Percentiles rank a stretch among this genome's conserved stretches.
These are phyloP conservation scores for Geosmithia morbida DNA, from an alignment of 2,329 filamentous ascomycete genomes.

Conservation along the genomic window DNA sequence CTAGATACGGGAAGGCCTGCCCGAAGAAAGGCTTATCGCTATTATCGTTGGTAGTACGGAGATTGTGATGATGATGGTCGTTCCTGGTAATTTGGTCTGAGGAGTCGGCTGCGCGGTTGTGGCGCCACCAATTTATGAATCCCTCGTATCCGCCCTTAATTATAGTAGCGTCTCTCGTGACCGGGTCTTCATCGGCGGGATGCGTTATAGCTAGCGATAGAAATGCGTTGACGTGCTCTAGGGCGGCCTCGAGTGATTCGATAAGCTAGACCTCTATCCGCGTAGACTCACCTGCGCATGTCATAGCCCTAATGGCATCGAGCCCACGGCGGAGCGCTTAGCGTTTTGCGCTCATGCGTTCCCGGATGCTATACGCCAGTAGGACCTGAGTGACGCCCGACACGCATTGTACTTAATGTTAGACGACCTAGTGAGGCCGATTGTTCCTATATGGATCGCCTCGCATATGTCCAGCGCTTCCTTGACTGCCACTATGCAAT, in stretches of 20 bases:
- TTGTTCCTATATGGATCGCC: constrained; percentile 26
- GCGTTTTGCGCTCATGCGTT: constrained; percentile 13
- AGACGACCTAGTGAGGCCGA: constrained; percentile 37
- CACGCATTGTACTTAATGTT: constrained; percentile 43
- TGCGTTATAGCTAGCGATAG: background rate
- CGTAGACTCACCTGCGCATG: constrained; percentile 33
- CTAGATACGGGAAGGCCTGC: background rate
- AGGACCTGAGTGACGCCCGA: constrained; percentile 36
- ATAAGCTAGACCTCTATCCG: constrained; percentile 34
- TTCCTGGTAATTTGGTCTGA: background rate
- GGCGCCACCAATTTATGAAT: background rate
- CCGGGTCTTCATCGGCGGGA: background rate
- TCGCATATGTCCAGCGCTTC: constrained; percentile 34
- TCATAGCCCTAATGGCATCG: constrained; percentile 36
- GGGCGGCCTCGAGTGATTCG: constrained; percentile 26
- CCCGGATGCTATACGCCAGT: constrained; percentile 17
- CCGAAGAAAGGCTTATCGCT: background rate
- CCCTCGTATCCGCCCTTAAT: background rate
- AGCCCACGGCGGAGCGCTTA: constrained; percentile 30
- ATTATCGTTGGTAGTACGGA: background rate
- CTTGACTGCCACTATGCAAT: constrained; percentile 36
- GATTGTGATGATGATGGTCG: background rate
- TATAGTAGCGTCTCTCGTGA: background rate
- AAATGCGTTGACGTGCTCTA: background rate
- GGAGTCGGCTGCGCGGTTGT: background rate